Percentiles rank a stretch among this genome's conserved stretches.
Evolutionary conservation across 306 rosid species (phyloP).

Genomic region (Castanea sativa): DNA sequence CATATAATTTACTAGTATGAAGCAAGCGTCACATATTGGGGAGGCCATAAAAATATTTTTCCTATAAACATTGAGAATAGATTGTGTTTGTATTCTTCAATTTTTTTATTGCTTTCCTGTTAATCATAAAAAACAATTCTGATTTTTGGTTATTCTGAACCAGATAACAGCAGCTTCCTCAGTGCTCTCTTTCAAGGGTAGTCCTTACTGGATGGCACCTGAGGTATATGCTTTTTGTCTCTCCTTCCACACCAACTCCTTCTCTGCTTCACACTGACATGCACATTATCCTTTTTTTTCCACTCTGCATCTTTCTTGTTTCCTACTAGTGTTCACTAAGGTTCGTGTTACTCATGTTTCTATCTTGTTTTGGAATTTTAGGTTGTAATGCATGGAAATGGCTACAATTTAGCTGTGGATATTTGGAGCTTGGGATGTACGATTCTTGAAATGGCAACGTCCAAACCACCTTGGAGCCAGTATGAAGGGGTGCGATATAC

Average conservation of each 20-base stretch:
- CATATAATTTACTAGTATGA: conserved; percentile 4
- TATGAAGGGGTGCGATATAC: conserved; percentile 88
- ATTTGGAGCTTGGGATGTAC: conserved; percentile 99
- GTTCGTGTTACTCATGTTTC: conserved; percentile 11
- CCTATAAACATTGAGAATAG: background rate
- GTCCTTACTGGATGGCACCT: conserved; percentile 99
- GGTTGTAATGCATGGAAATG: conserved; percentile 95
- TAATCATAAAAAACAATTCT: conserved; percentile 16
- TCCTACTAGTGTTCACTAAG: background rate
- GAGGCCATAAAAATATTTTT: background rate
- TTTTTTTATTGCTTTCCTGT: conserved; percentile 6
- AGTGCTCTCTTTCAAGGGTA: conserved; percentile 97
- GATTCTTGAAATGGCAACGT: conserved; percentile 95
- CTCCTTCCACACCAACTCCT: background rate
- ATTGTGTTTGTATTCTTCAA: background rate
- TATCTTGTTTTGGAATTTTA: conserved; percentile 35
- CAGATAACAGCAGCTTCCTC: conserved; percentile 77
- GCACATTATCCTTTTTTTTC: background rate
- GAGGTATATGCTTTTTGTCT: conserved; percentile 53
- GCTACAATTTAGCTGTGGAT: conserved; percentile 88
- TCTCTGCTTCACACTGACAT: background rate
- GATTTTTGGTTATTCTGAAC: conserved; percentile 25
- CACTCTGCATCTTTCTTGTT: background rate
- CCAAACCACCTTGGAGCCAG: conserved; percentile 97
- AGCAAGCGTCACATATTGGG: conserved; percentile 14